A percentile compares a stretch with the other conserved stretches of the same genome.
These are phyloP conservation scores for Diaporthe ilicicola DNA, from an alignment of 2,329 filamentous ascomycete species.

Conservation along the genomic window DNA sequence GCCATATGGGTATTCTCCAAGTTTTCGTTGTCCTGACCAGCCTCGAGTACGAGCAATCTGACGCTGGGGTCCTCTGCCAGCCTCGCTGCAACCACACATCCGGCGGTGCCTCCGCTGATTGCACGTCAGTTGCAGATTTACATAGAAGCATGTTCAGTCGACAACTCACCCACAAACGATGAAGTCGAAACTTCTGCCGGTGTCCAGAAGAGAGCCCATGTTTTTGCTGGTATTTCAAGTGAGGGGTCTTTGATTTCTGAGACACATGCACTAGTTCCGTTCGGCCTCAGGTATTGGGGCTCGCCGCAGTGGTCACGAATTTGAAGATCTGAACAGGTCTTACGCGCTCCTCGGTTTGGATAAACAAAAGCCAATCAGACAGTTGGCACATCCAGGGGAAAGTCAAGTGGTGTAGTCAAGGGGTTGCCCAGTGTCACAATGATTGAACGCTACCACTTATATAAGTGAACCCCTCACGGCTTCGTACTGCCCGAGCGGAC, in stretches of 20 bases:
- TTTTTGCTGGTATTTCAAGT: background rate
- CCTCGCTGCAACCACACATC: constrained; percentile 55
- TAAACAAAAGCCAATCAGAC: background rate
- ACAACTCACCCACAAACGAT: constrained; percentile 10
- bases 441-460: background rate
- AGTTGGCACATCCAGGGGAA: background rate
- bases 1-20: constrained; percentile 23
- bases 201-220: background rate
- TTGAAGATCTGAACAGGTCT: background rate
- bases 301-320: background rate
- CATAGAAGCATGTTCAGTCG: background rate
- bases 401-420: background rate
- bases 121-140: background rate
- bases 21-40: constrained; percentile 41
- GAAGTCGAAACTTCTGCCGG: background rate
- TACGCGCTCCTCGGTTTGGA: background rate
- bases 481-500: background rate
- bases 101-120: constrained; percentile 52
- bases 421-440: background rate
- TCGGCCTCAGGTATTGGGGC: background rate
- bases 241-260: background rate
- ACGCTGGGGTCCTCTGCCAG: constrained; percentile 48
- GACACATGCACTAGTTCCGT: background rate
- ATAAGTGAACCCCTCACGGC: background rate
- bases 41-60: constrained; percentile 49